Conservation (phyloP, 352 stramenopile genomes). For the Lagenidium sp. region DNA sequence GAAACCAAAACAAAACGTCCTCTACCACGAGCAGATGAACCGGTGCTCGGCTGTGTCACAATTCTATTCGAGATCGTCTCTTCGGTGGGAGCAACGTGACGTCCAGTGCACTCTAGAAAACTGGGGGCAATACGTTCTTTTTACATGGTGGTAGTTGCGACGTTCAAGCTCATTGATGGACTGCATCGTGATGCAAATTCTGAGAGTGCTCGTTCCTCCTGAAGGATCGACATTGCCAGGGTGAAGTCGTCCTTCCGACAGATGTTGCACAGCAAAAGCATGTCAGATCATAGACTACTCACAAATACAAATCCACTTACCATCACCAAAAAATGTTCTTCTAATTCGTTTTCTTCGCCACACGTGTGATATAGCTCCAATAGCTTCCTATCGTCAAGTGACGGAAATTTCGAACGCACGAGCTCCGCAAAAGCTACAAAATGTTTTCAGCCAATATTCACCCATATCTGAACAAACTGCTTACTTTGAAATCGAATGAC, state of each 20-base stretch:
- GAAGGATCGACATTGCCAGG: slow-evolving; percentile 44
- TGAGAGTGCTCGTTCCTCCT: slow-evolving; percentile 38
- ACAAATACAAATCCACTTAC: too few species aligned
- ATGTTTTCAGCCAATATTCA: background rate
- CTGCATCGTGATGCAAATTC: slow-evolving; percentile 10
- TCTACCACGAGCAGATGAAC: too few species aligned
- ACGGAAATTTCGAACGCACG: slow-evolving; percentile 40
- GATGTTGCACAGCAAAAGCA: slow-evolving; percentile 3
- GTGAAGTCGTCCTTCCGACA: slow-evolving; percentile 53
- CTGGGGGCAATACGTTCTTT: too few species aligned
- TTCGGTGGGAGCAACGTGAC: too few species aligned
- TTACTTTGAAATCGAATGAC: slow-evolving; percentile 50
- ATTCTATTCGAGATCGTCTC: too few species aligned
- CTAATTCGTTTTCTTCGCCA: slow-evolving; percentile 75
- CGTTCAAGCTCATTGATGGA: too few species aligned
- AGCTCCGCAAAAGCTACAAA: slow-evolving; percentile 40
- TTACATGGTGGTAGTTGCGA: too few species aligned
- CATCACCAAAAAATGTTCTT: slow-evolving; percentile 52
- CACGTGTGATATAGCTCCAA: slow-evolving; percentile 67
- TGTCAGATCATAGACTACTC: too few species aligned
- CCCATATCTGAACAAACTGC: background rate
- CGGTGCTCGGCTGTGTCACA: too few species aligned
- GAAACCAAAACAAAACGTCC: too few species aligned
- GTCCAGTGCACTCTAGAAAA: too few species aligned
- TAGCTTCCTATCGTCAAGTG: slow-evolving; percentile 35